Evolutionary conservation across 2,329 filamentous ascomycete species (phyloP), one percentile per base, ranked within the genome.

Genomic region (Alternaria sp.): DNA sequence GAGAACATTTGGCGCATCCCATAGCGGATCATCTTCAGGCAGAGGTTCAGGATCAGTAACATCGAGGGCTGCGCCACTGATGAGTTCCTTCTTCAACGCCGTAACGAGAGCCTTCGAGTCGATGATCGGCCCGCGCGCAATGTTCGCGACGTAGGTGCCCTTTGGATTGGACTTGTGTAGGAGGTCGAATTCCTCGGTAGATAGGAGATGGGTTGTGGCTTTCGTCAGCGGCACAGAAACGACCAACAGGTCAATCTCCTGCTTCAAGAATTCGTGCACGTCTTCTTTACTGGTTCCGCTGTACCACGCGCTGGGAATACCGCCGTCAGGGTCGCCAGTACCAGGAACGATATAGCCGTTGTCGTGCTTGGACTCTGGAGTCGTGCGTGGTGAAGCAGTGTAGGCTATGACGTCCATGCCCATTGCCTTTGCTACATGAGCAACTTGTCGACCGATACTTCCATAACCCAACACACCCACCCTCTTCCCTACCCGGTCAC

Each of bases 11-110:
- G 86, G 86, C 14, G 89, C 81, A 26, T 81, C 84, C 91, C 91
- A 94, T 51, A 94, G 78, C 63, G 86, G 84, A 71, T 91, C 87
- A 5, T 89, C 86, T 3, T 82, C 78, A 0, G 91, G 90, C 63
- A 94, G 75, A 0, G 92, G 92, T 75, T 94, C 92, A 0, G 91
- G 91, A 61, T 94, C 91, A 2, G 91, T 91, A 1, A 94, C 91
- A 73, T 94, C 91, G 41, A 94, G 78, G 1, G 91, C 91, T 0
- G 91, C 92, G 30, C 91, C 91, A 3, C 82, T 77, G 30, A 91
- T 72, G 2, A 83, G 81, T 0, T 83, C 84, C 0, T 81, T 81
- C 41, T 86, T 78, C 11, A 94, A 78, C 0, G 90, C 89, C 1
- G 81, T 80, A 18, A 92, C 84, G 51, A 94, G 74, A 2, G 87